Evolutionary conservation across 2,329 filamentous ascomycete genomes (phyloP), one percentile per base, ranked within the genome.

Genomic region (Cladophialophora yegresii): DNA sequence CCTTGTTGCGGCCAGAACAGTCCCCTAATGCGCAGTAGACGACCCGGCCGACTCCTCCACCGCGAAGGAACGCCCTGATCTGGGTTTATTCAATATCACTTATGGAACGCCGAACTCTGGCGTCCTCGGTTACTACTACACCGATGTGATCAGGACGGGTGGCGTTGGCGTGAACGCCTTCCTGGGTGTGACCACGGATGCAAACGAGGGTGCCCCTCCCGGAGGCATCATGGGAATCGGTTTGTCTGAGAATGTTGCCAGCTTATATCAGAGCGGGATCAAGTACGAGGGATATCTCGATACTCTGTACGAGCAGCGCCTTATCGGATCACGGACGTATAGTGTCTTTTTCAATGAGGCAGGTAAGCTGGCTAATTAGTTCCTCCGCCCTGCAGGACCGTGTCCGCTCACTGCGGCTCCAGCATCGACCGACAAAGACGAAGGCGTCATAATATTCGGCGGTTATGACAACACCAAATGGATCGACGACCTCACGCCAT

Each of bases 381-480:
- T 9, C 33, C 3, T 7, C 28, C 22, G 10, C 8, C 1, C 20
- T 56, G n/a, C 32, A 20, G 8, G 2, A 8, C 10, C 10, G 28
- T 10, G 12, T 13, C 20, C 12, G 43, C 56, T 33, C 12, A 50
- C 36, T 8, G n/a, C 13, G 30, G 1, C 13, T 20, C 9, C 26
- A 58, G 56, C 43, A 22, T 50, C 43, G 16, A 60, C 45, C 20
- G 54, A 57, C 33, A 57, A 23, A 10, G 26, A 33, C 32, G 23
- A 33, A 28, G 58, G 67, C 33, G 87, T 79, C 64, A 86, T 93
- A 58, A 78, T 92, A 1, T 92, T 93, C 70, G 90, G 90, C 33
- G 90, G 90, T 26, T 83, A 92, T 58, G 88, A 93, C 75, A 84
- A 81, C 3, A 84, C 78, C 30, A 86, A 87, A 68, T 92, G 84